Evolutionary conservation across 768 basidiomycete species (phyloP), one percentile per base, ranked within the genome.

Genomic region (Erythrobasidium yunnanense): DNA sequence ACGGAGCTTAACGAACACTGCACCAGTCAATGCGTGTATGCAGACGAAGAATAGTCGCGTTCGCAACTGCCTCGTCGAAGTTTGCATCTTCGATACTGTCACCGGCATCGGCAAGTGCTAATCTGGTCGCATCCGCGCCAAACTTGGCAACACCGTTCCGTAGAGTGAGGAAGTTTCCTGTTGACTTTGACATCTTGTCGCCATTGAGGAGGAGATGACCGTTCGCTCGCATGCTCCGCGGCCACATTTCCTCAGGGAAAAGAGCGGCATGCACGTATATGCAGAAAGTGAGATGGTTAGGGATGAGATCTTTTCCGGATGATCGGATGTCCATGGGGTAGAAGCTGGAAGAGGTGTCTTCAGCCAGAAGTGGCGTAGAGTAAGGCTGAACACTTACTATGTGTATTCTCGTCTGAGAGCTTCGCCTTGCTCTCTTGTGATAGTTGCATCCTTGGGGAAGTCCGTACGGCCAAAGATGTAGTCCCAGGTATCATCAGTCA

Each of bases 401-500:
- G 86, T 79, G 81, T 86, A 97, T 77, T 90, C 86, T 76, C 87
- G 86, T 75, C 87, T 91, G 77, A 97, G 81, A 17, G 81, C 80
- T 74, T 91, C 86, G 32, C 84, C 87, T 72, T 88, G 89, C 73
- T 88, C 87, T 69, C 80, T 81, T 1, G 84, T 77, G 47, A 95
- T 75, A 4, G 86, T 81, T 0, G 86, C 78, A 18, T 81, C 57
- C 20, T 69, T 57, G n/a, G 79, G 78, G 72, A 75, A 72, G 1
- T 71, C 75, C 79, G 87, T 83, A 82, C 88, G 22, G 74, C 83
- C 82, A 76, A 91, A 86, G 69, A 99, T 78, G 78, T 95, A 93
- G 69, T 96, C 92, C 91, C 92, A 99, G 54, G 90, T 82, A 75
- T 91, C 93, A 77, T 97, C 93, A 0, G 90, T 96, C 88, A 99